phyloP scores from a whole-genome alignment of 148 eudicot species.

The Camellia sinensis region DNA sequence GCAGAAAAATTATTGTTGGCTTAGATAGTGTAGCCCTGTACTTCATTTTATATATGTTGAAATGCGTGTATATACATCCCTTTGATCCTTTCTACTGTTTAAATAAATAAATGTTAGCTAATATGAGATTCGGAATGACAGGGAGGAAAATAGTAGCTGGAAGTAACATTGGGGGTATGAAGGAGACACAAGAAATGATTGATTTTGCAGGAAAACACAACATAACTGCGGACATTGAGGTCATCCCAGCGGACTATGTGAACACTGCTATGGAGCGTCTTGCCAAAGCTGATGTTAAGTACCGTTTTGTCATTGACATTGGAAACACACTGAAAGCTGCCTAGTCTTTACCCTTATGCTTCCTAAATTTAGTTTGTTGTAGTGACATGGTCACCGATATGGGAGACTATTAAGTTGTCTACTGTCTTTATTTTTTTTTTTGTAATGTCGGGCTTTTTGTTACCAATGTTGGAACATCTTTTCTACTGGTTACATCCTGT shows the following conservation, averaged over 20 bases:
- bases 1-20: too few relatives aligned
- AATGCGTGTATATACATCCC: too few relatives aligned
- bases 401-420: neutral
- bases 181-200: constrained; percentile 43
- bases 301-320: constrained; percentile 39
- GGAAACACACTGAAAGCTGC: constrained; percentile 26
- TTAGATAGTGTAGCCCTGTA: too few relatives aligned
- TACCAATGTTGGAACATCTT: too few relatives aligned
- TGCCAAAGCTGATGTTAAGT: constrained; percentile 35
- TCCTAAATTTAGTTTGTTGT: neutral
- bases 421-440: neutral
- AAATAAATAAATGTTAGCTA: neutral
- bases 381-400: neutral
- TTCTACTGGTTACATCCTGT: too few relatives aligned
- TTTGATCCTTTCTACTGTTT: too few relatives aligned
- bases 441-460: too few relatives aligned
- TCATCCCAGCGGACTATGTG: constrained; percentile 29
- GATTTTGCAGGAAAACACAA: constrained; percentile 40
- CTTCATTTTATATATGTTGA: too few relatives aligned
- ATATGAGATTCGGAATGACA: neutral
- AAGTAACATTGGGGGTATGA: constrained; percentile 32
- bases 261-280: constrained; percentile 42
- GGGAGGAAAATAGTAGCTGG: constrained; percentile 30
- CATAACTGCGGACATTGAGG: constrained; percentile 33
- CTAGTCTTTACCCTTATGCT: neutral